These are phyloP conservation scores for Entoloma clypeatum DNA, from an alignment of 1,284 basidiomycete species.

Conservation along the genomic window DNA sequence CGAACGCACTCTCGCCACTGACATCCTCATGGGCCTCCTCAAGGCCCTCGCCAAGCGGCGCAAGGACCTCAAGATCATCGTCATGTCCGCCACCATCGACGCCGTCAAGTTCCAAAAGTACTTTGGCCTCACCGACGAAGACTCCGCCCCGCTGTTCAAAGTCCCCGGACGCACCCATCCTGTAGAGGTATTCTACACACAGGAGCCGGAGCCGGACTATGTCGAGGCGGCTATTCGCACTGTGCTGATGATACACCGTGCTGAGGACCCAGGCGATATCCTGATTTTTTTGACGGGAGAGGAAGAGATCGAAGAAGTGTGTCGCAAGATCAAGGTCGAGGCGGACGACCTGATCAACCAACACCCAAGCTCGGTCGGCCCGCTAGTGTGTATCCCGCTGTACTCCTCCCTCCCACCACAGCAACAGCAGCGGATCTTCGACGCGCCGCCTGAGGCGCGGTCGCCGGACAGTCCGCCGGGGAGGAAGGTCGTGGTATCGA, in stretches of 20 bases:
- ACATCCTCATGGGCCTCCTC: conserved; percentile 95
- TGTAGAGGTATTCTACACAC: conserved; percentile 94
- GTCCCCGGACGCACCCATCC: conserved; percentile 95
- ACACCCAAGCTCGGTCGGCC: conserved; percentile 73
- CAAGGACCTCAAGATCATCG: conserved; percentile 89
- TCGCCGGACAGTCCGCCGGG: conserved; percentile 73
- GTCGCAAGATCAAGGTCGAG: conserved; percentile 87
- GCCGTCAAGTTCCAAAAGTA: conserved; percentile 96
- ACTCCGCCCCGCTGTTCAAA: conserved; percentile 82
- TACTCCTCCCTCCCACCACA: conserved; percentile 93
- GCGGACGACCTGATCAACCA: conserved; percentile 74
- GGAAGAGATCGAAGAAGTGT: conserved; percentile 97
- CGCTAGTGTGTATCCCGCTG: conserved; percentile 83
- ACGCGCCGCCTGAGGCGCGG: conserved; percentile 68
- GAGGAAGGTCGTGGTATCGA: conserved; percentile 91
- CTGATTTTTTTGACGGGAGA: conserved; percentile 96
- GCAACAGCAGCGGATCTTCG: conserved; percentile 95
- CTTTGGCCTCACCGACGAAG: conserved; percentile 63
- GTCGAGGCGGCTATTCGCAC: conserved; percentile 96
- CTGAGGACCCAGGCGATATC: conserved; percentile 91
- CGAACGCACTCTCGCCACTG: conserved; percentile 95
- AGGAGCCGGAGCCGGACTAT: conserved; percentile 94
- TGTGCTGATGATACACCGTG: conserved; percentile 95
- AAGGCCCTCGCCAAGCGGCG: conserved; percentile 76
- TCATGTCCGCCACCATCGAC: conserved; percentile 98